Base-by-base conservation (phyloP, 202 grass and related monocot genomes). In the Carex sylvatica region DNA sequence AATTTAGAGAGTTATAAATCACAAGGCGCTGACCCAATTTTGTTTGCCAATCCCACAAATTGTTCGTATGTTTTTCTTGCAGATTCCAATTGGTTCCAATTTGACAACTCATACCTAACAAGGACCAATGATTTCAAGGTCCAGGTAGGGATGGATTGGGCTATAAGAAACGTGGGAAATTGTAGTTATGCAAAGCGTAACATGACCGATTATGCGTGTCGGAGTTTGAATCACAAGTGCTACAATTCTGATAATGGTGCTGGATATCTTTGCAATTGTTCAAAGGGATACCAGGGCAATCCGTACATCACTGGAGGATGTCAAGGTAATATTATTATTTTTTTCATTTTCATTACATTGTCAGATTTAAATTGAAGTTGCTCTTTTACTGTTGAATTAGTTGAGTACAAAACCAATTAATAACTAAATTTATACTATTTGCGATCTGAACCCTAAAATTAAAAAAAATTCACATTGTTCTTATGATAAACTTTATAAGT, bases 101-200 rank as follows among this genome's bases (percentile, higher is more conserved):
- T 83, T 83, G 80, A 74, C 3, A 0, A 13, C 3, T 28, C 35
- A 1, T 75, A 80, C 80, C 19, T 87, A 9, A 85, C 86, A 62
- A 89, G 77, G 23, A 90, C 82, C 1, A 14, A 47, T 0, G 63
- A 85, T 47, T 90, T 95, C 68, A 69, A 3, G 4, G 86, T 72
- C 44, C 88, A 86, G n/a, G 9, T 92, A 47, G 52, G 88, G 38
- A 35, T 87, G 24, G 88, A 95, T 36, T 95, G 90, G 90, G 88
- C 88, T 0, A 3, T 95, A 71, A 59, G 84, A 8, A 83, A 85
- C 58, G 73, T 51, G 9, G n/a, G 18, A 9, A 95, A 84, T 36
- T 92, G 90, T 74, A 64, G 14, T 10, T 9, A 70, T 0, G 88
- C 90, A 49, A 13, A 0, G 49, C 64, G 38, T 20, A 88, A 91